Percentiles rank a stretch among this genome's conserved stretches.
Evolutionary conservation across 108 stramenopile species (phyloP).

Genomic region (Cylindrotheca closterium): DNA sequence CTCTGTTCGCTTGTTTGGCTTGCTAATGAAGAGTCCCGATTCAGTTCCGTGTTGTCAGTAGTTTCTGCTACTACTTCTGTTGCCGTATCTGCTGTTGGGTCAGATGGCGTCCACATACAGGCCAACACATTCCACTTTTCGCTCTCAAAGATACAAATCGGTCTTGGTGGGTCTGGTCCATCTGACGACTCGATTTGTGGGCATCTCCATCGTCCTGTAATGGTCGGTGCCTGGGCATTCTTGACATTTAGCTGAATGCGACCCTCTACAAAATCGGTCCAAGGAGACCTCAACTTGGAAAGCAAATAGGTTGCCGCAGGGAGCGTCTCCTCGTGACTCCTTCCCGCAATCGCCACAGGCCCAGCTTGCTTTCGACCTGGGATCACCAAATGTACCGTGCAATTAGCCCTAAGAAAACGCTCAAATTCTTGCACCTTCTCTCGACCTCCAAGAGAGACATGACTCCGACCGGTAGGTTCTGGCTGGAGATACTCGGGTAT

Average conservation of each 20-base stretch:
- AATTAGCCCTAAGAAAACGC: conserved; percentile 14
- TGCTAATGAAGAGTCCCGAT: too few species aligned
- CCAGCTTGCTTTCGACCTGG: conserved; percentile 37
- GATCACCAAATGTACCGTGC: conserved; percentile 31
- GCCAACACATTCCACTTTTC: conserved; percentile 18
- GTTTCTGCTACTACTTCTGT: background rate
- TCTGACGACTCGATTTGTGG: background rate
- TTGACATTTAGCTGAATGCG: conserved; percentile 23
- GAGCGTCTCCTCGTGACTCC: conserved; percentile 22
- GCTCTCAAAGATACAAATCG: conserved; percentile 22
- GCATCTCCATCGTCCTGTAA: conserved; percentile 6
- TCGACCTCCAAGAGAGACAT: conserved; percentile 27
- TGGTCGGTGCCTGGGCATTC: conserved; percentile 9
- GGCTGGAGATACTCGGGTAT: conserved; percentile 19
- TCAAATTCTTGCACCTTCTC: conserved; percentile 12
- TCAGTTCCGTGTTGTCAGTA: background rate
- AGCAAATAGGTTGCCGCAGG: conserved; percentile 30
- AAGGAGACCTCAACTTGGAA: background rate
- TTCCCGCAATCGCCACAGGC: conserved; percentile 27
- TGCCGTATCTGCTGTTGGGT: too few species aligned
- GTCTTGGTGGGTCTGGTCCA: background rate
- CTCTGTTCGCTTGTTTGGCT: background rate
- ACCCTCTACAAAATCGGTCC: background rate
- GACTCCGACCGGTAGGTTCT: conserved; percentile 8
- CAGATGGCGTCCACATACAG: background rate